phyloP scores from a whole-genome alignment of 495 filamentous ascomycete species.

The Coniosporium apollinis region DNA sequence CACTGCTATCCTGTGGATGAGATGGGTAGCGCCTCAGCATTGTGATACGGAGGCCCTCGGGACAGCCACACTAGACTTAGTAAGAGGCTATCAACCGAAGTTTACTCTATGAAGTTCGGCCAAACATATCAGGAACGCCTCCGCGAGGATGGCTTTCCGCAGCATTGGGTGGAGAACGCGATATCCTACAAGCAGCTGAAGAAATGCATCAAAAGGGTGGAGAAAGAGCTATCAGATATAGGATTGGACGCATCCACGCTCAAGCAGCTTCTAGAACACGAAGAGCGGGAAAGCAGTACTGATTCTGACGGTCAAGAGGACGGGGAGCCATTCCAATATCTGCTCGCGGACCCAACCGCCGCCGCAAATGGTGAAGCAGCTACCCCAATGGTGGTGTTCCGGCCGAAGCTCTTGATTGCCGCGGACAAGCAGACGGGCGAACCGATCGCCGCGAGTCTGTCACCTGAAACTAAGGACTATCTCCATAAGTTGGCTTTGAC shows the following conservation, averaged over 20 bases:
- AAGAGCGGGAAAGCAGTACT: slow-evolving; percentile 3
- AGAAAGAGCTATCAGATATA: slow-evolving; percentile 38
- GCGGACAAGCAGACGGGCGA: slow-evolving; percentile 34
- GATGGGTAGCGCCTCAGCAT: no score
- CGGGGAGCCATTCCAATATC: slow-evolving; percentile 12
- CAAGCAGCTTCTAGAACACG: slow-evolving; percentile 25
- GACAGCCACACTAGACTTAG: no score
- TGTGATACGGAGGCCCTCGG: no score
- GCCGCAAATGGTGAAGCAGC: no score
- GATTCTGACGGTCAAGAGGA: no score
- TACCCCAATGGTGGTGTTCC: slow-evolving; percentile 23
- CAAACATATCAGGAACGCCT: slow-evolving; percentile 45
- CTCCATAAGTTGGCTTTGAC: slow-evolving; percentile 31
- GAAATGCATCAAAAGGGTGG: slow-evolving; percentile 55
- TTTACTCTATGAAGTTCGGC: slow-evolving; percentile 64
- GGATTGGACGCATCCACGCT: slow-evolving; percentile 48
- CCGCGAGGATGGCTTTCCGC: slow-evolving; percentile 36
- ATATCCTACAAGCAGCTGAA: slow-evolving; percentile 60
- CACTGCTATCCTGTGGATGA: no score
- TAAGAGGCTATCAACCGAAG: no score
- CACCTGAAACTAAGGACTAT: slow-evolving; percentile 33
- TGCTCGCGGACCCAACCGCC: slow-evolving; percentile 4
- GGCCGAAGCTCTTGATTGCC: slow-evolving; percentile 42
- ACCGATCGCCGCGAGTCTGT: slow-evolving; percentile 37
- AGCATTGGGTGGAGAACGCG: slow-evolving; percentile 49